Conservation (phyloP, 805 yeast genomes). For the Wickerhamomyces ciferrii region DNA sequence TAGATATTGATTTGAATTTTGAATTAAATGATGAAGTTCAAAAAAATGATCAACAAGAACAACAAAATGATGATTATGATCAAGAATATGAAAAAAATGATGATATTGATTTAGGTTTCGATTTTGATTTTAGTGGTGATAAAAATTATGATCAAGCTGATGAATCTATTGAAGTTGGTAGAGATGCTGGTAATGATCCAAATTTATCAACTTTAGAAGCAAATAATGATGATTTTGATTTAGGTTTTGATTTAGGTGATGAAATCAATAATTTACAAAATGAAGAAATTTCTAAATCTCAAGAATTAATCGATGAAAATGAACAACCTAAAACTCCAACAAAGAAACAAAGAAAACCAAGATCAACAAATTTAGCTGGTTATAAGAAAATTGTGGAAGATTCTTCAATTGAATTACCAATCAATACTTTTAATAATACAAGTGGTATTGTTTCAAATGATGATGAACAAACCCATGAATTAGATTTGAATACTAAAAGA, state of each 20-base stretch:
- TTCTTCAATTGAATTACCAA: slow-evolving; percentile 19
- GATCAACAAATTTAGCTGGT: slow-evolving; percentile 8
- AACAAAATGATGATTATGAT: slow-evolving; percentile 20
- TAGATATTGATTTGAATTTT: slow-evolving; percentile 49
- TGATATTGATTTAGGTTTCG: slow-evolving; percentile 21
- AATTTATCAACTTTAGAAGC: slow-evolving; percentile 12
- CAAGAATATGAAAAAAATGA: slow-evolving; percentile 19
- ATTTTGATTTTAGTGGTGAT: slow-evolving; percentile 17
- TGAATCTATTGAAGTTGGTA: slow-evolving; percentile 48
- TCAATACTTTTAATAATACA: slow-evolving; percentile 13
- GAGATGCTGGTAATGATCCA: slow-evolving; percentile 26
- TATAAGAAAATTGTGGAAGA: slow-evolving; percentile 18
- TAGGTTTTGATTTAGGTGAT: slow-evolving; percentile 8
- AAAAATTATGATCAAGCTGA: slow-evolving; percentile 16
- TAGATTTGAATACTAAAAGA: slow-evolving; percentile 14
- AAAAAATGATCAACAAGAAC: neutral
- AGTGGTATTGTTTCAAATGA: slow-evolving; percentile 3
- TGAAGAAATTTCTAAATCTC: slow-evolving; percentile 14
- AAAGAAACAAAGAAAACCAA: slow-evolving; percentile 5
- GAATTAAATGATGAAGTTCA: slow-evolving; percentile 27
- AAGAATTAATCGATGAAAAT: slow-evolving; percentile 10
- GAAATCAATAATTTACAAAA: neutral
- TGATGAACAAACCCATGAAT: neutral
- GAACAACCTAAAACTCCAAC: slow-evolving; percentile 1
- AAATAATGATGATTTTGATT: slow-evolving; percentile 3